These are phyloP conservation scores for Fonsecaea erecta DNA, from an alignment of 2,329 filamentous ascomycete species.

Conservation along the genomic window DNA sequence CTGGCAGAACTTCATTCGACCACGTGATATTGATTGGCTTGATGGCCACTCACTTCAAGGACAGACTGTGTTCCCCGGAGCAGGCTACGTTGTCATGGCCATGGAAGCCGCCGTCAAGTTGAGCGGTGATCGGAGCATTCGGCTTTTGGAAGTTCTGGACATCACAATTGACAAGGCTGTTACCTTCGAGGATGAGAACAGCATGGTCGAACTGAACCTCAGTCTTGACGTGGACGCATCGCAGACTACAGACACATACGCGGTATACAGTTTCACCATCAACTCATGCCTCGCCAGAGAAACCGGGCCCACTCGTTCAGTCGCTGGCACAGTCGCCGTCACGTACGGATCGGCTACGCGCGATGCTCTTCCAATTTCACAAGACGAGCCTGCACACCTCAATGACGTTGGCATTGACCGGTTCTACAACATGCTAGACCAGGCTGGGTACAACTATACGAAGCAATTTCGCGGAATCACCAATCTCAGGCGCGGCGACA, in stretches of 20 bases:
- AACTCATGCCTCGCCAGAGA: neutral
- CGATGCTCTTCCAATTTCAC: neutral
- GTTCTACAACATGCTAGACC: neutral
- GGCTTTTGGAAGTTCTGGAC: neutral
- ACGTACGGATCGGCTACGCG: neutral
- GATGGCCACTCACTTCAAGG: slow-evolving; percentile 50
- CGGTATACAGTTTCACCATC: neutral
- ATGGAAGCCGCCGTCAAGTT: slow-evolving; percentile 35
- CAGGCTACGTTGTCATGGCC: slow-evolving; percentile 41
- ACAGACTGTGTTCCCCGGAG: slow-evolving; percentile 42
- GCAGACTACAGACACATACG: neutral
- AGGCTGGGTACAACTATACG: slow-evolving; percentile 3
- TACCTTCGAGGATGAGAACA: slow-evolving; percentile 1
- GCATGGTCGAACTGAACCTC: slow-evolving; percentile 2
- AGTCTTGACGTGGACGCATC: neutral
- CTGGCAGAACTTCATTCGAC: slow-evolving; percentile 54
- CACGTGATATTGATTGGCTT: slow-evolving; percentile 53
- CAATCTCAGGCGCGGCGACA: neutral
- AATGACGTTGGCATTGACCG: neutral
- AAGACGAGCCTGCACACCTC: neutral
- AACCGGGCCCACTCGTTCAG: neutral
- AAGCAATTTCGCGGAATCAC: neutral
- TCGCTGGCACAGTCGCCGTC: neutral
- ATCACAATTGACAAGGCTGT: neutral
- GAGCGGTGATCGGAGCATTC: neutral